phyloP scores from a whole-genome alignment of 768 basidiomycete species.

The Tulasnella sp. region DNA sequence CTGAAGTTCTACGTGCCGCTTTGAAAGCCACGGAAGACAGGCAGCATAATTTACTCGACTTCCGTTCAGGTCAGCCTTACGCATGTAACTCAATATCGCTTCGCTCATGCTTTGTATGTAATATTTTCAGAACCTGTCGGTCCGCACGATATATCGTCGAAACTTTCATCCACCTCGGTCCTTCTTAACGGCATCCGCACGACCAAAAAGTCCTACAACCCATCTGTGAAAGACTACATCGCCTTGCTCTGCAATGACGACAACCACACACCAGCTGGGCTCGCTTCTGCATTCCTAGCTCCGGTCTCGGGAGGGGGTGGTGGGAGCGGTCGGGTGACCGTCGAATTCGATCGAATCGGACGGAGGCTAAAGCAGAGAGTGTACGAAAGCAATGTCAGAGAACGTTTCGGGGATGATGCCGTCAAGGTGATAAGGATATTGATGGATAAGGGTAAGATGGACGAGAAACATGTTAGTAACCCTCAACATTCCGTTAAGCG shows the following conservation, averaged over 20 bases:
- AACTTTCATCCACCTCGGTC: conserved; percentile 23
- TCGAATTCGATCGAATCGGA: conserved; percentile 71
- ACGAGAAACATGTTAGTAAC: conserved; percentile 76
- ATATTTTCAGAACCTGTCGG: conserved; percentile 23
- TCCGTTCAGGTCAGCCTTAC: conserved; percentile 11
- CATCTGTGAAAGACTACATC: conserved; percentile 71
- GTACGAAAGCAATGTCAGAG: conserved; percentile 69
- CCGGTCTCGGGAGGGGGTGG: conserved; percentile 38
- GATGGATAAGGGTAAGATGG: conserved; percentile 79
- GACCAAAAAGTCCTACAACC: conserved; percentile 54
- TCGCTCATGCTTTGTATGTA: neutral
- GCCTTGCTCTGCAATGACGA: conserved; percentile 67
- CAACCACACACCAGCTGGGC: conserved; percentile 68
- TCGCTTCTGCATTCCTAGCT: conserved; percentile 63
- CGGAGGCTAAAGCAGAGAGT: conserved; percentile 59
- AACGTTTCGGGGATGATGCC: conserved; percentile 75
- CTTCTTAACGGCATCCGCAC: neutral
- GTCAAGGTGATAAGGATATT: conserved; percentile 75
- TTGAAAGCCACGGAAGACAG: conserved; percentile 61
- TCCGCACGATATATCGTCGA: conserved; percentile 24
- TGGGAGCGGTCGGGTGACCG: conserved; percentile 47
- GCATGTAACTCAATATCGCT: neutral
- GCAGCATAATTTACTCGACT: conserved; percentile 49
- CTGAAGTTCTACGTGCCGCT: conserved; percentile 59
- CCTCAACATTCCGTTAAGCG: neutral